These are phyloP conservation scores for Cyberlindnera euphorbiiphila DNA, from an alignment of 805 yeast species.

Conservation along the genomic window DNA sequence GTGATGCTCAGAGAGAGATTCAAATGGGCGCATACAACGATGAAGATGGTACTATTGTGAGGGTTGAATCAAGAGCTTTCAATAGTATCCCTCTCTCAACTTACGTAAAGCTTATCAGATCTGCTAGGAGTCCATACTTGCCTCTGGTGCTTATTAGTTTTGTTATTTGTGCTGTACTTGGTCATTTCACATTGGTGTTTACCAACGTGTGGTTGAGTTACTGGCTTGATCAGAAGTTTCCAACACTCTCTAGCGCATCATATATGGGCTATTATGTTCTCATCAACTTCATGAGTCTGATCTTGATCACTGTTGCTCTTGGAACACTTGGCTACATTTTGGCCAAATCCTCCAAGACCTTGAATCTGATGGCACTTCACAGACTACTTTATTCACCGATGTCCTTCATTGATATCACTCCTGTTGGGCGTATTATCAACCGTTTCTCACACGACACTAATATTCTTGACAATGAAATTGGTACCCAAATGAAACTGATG, in stretches of 20 bases:
- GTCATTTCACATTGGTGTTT: constrained; percentile 48
- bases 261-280: constrained; percentile 66
- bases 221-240: constrained; percentile 60
- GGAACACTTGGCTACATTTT: constrained; percentile 11
- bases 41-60: constrained; percentile 16
- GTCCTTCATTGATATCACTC: constrained; percentile 77
- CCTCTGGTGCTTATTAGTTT: constrained; percentile 25
- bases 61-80: constrained; percentile 35
- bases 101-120: constrained; percentile 32
- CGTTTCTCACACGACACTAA: constrained; percentile 59
- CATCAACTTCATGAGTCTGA: constrained; percentile 32
- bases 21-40: constrained; percentile 10
- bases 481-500: constrained; percentile 57
- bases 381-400: constrained; percentile 67
- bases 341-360: constrained; percentile 13
- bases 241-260: constrained; percentile 38
- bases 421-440: constrained; percentile 36
- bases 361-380: constrained; percentile 46
- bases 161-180: background rate
- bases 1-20: background rate
- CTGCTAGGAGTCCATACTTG: constrained; percentile 41
- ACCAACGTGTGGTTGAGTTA: constrained; percentile 74
- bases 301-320: constrained; percentile 43
- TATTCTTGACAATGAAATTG: constrained; percentile 69
- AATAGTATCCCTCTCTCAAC: constrained; percentile 34